Conservation (phyloP, 169 alveolate genomes). For the Cryptosporidium sp. region DNA sequence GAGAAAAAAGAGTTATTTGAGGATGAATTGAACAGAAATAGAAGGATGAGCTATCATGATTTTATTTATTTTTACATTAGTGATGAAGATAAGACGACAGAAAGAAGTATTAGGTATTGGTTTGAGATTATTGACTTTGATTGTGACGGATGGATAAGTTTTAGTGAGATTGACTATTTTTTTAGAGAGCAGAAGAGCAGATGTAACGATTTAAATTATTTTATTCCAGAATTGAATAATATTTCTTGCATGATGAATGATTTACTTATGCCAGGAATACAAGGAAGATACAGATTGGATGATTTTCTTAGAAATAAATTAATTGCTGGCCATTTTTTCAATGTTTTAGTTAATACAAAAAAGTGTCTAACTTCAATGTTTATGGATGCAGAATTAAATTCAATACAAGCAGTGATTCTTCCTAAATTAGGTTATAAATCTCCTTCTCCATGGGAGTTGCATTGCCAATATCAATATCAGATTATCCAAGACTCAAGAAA, state of each 20-base stretch:
- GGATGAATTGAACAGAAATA: conserved; percentile 65
- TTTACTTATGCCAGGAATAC: conserved; percentile 52
- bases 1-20: conserved; percentile 81
- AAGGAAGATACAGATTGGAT: conserved; percentile 29
- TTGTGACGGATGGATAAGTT: conserved; percentile 84
- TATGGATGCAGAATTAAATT: conserved; percentile 56
- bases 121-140: conserved; percentile 88
- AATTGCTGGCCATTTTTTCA: conserved; percentile 65
- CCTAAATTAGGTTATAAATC: background rate
- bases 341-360: conserved; percentile 54
- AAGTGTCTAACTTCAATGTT: conserved; percentile 53
- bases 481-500: conserved; percentile 33
- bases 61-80: conserved; percentile 86
- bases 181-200: conserved; percentile 88
- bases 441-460: conserved; percentile 68
- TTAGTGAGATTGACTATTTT: conserved; percentile 89
- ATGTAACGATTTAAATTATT: conserved; percentile 82
- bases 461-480: conserved; percentile 70
- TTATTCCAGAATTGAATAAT: conserved; percentile 75
- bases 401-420: conserved; percentile 8
- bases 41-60: conserved; percentile 87
- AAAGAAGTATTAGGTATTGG: conserved; percentile 87
- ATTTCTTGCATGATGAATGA: conserved; percentile 64
- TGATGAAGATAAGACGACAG: conserved; percentile 90
- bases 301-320: conserved; percentile 51